Conservation (phyloP, 768 basidiomycete species). For the Mycena leptocephala region DNA sequence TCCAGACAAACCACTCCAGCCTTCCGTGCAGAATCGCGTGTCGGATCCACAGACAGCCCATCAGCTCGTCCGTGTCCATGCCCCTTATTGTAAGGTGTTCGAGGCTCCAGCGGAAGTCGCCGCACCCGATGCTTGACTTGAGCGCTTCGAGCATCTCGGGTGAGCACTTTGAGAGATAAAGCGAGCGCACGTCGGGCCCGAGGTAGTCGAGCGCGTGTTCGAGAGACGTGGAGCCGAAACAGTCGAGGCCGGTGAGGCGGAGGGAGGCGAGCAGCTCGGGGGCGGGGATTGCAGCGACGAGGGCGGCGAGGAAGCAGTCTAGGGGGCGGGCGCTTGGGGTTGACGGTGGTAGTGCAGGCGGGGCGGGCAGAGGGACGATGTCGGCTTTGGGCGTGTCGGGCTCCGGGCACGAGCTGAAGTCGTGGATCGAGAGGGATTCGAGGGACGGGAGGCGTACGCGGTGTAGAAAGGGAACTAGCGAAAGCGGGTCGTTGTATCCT, state of each 20-base stretch:
- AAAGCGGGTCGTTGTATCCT: conserved; percentile 26
- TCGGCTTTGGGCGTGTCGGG: background rate
- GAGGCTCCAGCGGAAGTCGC: background rate
- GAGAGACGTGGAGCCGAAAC: background rate
- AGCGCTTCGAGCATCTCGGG: background rate
- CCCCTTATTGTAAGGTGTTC: background rate
- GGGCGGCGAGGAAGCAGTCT: background rate
- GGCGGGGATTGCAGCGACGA: conserved; percentile 2
- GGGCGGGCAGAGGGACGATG: background rate
- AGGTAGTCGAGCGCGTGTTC: background rate
- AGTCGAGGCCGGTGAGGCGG: conserved; percentile 7
- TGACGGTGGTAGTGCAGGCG: background rate
- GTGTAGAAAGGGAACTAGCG: conserved; percentile 26
- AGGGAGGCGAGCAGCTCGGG: conserved; percentile 8
- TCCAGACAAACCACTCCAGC: background rate
- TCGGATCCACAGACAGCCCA: background rate
- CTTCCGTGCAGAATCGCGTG: background rate
- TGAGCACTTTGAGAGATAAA: background rate
- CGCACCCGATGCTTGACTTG: background rate
- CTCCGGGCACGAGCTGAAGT: conserved; percentile 9
- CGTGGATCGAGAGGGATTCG: conserved; percentile 21
- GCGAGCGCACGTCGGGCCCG: background rate
- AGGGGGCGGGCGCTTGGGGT: background rate
- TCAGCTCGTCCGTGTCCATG: background rate
- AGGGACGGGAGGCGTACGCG: conserved; percentile 17